Conservation (phyloP, 345 rosid genomes). For the Trapa bicornis region DNA sequence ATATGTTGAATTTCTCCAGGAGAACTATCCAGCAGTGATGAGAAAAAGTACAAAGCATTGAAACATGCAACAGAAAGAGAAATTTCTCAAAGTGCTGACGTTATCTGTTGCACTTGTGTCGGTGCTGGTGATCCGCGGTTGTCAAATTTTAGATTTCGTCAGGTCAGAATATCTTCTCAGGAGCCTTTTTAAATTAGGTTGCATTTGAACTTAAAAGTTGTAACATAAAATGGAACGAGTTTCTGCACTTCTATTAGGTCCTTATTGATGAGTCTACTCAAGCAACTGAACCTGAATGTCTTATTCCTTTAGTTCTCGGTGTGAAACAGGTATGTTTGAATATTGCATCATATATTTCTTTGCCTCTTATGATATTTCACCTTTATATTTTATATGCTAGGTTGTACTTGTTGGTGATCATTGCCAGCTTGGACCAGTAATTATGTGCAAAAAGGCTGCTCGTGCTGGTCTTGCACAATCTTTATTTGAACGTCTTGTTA, state of each 20-base stretch:
- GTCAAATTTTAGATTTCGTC: conserved; percentile 94
- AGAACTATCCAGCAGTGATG: conserved; percentile 96
- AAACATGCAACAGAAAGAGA: conserved; percentile 97
- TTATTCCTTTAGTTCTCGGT: conserved; percentile 97
- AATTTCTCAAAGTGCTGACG: conserved; percentile 99
- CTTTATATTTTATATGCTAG: conserved; percentile 25
- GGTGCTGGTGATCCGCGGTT: conserved; percentile 99
- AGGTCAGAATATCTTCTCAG: conserved; percentile 33
- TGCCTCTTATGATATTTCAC: neutral
- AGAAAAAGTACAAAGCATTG: conserved; percentile 91
- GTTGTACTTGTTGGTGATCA: conserved; percentile 98
- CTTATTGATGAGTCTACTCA: conserved; percentile 99
- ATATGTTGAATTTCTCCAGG: conserved; percentile 30
- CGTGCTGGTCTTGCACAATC: conserved; percentile 99
- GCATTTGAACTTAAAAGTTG: conserved; percentile 3
- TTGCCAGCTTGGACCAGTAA: conserved; percentile 99
- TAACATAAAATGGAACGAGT: conserved; percentile 11
- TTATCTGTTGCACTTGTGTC: conserved; percentile 96
- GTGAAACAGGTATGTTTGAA: conserved; percentile 64
- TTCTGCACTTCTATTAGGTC: conserved; percentile 33
- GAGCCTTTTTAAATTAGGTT: neutral
- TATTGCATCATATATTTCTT: neutral
- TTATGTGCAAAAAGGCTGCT: conserved; percentile 99
- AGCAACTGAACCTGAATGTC: conserved; percentile 97
- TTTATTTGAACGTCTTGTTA: conserved; percentile 90